Percentiles rank a stretch among this genome's conserved stretches.
These are phyloP conservation scores for Fusarium citri DNA, from an alignment of 2,329 filamentous ascomycete genomes.

Conservation along the genomic window DNA sequence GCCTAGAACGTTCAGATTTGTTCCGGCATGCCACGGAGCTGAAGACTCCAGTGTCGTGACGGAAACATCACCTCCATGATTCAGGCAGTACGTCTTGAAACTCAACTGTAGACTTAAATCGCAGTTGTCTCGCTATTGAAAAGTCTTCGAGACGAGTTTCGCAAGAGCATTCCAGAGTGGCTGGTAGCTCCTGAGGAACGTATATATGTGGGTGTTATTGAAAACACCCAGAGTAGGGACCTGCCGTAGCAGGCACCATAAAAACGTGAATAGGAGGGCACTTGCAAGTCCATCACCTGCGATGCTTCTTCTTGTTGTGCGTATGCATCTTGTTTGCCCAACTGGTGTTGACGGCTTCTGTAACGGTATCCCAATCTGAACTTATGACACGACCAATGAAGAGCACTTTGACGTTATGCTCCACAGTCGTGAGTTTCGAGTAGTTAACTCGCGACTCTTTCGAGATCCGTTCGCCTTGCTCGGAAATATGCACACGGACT, in stretches of 20 bases:
- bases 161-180: conserved; percentile 30
- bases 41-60: neutral
- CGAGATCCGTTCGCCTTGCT: conserved; percentile 59
- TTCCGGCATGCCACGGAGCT: neutral
- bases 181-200: conserved; percentile 45
- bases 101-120: neutral
- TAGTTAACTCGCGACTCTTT: conserved; percentile 68
- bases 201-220: conserved; percentile 46
- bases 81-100: conserved; percentile 10
- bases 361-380: conserved; percentile 56
- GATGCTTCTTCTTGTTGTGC: conserved; percentile 50
- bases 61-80: neutral
- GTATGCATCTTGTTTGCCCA: conserved; percentile 60
- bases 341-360: conserved; percentile 60
- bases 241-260: conserved; percentile 35
- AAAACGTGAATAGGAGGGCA: conserved; percentile 44
- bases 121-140: conserved; percentile 19
- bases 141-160: conserved; percentile 35
- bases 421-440: conserved; percentile 65
- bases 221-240: conserved; percentile 38
- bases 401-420: conserved; percentile 68
- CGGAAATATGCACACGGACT: conserved; percentile 58
- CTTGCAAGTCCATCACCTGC: conserved; percentile 22
- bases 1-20: conserved; percentile 6
- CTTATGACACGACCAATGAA: conserved; percentile 63